Conservation (phyloP, 371 early-diverging fungal species). For the Syncephalastrum contaminatum region DNA sequence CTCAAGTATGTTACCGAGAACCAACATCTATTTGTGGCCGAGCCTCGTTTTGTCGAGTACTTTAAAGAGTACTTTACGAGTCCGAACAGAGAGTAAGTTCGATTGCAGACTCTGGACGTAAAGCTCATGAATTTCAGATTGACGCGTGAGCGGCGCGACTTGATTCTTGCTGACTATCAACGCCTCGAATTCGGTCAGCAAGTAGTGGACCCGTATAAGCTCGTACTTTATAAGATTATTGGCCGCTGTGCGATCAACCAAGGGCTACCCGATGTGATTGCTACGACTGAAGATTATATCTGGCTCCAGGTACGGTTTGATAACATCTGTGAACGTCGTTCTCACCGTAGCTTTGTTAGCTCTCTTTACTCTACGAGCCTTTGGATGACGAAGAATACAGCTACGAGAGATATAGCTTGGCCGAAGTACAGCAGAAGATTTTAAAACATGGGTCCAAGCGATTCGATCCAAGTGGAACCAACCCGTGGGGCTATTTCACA, state of each 20-base stretch:
- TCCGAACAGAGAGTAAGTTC: conserved; percentile 22
- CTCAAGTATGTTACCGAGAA: conserved; percentile 59
- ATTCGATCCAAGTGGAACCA: conserved; percentile 69
- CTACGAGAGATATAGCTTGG: conserved; percentile 64
- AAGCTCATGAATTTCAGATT: conserved; percentile 8
- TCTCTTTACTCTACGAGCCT: conserved; percentile 65
- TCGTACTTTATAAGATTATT: conserved; percentile 81
- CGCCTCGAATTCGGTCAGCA: conserved; percentile 47
- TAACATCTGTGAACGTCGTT: neutral
- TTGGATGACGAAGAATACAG: conserved; percentile 36
- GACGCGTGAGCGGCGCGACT: conserved; percentile 46
- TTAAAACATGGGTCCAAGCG: conserved; percentile 65
- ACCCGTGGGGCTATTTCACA: conserved; percentile 78
- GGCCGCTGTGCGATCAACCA: conserved; percentile 84
- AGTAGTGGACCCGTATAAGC: conserved; percentile 81
- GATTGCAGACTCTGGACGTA: neutral
- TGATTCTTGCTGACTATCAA: conserved; percentile 57
- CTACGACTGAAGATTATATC: conserved; percentile 79
- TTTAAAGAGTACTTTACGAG: conserved; percentile 67
- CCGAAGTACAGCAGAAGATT: conserved; percentile 64
- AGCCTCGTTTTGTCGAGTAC: conserved; percentile 62
- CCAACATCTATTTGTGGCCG: conserved; percentile 48
- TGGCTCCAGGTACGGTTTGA: conserved; percentile 61
- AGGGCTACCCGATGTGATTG: conserved; percentile 58
- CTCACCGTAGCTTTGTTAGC: conserved; percentile 26